Evolutionary conservation across 2,329 filamentous ascomycete species (phyloP), one percentile per base, ranked within the genome.

Genomic region (Penicillium sp.): DNA sequence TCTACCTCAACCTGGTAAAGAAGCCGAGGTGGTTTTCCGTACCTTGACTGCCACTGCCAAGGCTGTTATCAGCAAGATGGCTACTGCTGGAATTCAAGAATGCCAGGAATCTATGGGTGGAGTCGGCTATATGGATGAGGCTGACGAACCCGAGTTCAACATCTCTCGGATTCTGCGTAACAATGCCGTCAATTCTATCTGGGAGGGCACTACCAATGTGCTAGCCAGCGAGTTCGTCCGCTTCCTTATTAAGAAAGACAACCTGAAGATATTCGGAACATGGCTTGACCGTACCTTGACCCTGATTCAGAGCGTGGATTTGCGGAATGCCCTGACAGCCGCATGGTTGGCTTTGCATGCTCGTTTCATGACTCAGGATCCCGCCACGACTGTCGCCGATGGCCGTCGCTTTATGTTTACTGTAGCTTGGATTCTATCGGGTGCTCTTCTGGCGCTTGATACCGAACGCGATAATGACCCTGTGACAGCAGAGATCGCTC

Each of bases 181-280:
- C 62, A 82, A 80, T 2, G 73, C 77, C 8, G 78, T 80, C 1
- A 73, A 76, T 46, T 70, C 71, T 2, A 87, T 90, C 46, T 89
- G 86, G 85, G 86, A 89, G 69, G 86, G 87, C 1, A 90, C 88
- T 0, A 89, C 86, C 0, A 86, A 89, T 63, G 85, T 91, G 6
- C 76, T 91, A 52, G 83, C 83, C 5, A 77, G 77, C 38, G 80
- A 82, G 59, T 69, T 79, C 6, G 70, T 80, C 29, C 69, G 79
- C 0, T 64, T 67, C 37, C 51, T 69, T 5, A 35, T 66, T 3
- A 66, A 64, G 18, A 45, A 56, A 3, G 65, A 63, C n/a, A 65
- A 68, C 50, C 51, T 65, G 29, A 52, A 49, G 10, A 54, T 68
- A 0, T 70, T 77, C 46, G 70, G 68, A 1, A 70, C 72, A 3